A percentile compares a stretch with the other conserved stretches of the same genome.
These are phyloP conservation scores for Epichloe festucae DNA, from an alignment of 2,329 filamentous ascomycete genomes.

Conservation along the genomic window DNA sequence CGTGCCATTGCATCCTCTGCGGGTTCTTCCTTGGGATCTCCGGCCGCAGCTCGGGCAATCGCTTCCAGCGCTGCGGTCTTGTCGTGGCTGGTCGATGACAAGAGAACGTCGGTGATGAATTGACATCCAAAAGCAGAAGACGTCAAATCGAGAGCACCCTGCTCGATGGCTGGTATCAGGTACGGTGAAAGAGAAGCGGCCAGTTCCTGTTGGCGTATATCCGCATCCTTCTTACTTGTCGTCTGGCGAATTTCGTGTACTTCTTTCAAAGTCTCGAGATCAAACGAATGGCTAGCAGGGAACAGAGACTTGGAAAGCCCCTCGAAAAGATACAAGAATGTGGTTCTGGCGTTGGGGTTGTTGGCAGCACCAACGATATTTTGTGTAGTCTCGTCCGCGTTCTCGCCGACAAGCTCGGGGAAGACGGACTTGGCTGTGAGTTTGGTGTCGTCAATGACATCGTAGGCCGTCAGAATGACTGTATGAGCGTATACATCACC, in stretches of 20 bases:
- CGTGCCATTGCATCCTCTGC: slow-evolving; percentile 27
- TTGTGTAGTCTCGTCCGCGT: slow-evolving; percentile 46
- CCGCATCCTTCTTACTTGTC: slow-evolving; percentile 87
- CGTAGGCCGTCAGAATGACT: slow-evolving; percentile 73
- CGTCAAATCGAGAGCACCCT: slow-evolving; percentile 54
- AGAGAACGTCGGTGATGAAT: slow-evolving; percentile 69
- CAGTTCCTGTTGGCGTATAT: slow-evolving; percentile 62
- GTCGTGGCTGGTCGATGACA: slow-evolving; percentile 56
- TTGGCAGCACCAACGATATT: slow-evolving; percentile 53
- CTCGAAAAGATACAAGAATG: slow-evolving; percentile 74
- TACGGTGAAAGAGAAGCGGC: slow-evolving; percentile 60
- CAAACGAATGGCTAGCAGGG: slow-evolving; percentile 46
- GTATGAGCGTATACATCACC: slow-evolving; percentile 66
- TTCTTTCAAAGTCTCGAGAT: slow-evolving; percentile 61
- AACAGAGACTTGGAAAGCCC: slow-evolving; percentile 49
- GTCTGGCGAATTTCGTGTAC: slow-evolving; percentile 65
- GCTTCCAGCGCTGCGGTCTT: slow-evolving; percentile 63
- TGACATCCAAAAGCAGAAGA: slow-evolving; percentile 75
- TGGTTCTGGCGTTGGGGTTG: slow-evolving; percentile 49
- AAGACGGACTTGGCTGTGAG: slow-evolving; percentile 77
- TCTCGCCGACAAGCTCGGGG: slow-evolving; percentile 68
- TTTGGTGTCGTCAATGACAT: slow-evolving; percentile 90
- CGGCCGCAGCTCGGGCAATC: slow-evolving; percentile 48
- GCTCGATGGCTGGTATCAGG: slow-evolving; percentile 60
- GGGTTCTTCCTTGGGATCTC: slow-evolving; percentile 34